phyloP scores from a whole-genome alignment of 805 yeast species.

The Wickerhamomyces ciferrii region DNA sequence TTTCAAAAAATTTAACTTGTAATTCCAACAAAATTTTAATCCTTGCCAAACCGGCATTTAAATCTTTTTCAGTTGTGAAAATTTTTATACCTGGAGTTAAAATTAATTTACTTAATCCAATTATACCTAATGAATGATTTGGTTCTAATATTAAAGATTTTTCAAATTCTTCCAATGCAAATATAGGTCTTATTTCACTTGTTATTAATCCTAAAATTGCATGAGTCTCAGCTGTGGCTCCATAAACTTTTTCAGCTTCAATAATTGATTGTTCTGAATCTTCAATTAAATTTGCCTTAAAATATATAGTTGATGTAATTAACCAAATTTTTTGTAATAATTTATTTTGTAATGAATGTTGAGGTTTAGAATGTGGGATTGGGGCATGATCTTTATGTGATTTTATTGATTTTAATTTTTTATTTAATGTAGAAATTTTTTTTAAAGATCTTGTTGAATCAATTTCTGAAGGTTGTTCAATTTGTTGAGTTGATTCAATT shows the following conservation, averaged over 20 bases:
- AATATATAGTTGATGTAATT: conserved; percentile 62
- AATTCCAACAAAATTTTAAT: conserved; percentile 32
- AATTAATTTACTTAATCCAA: conserved; percentile 17
- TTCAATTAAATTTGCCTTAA: conserved; percentile 42
- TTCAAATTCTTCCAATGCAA: conserved; percentile 62
- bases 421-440: conserved; percentile 6
- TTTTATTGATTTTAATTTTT: conserved; percentile 14
- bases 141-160: conserved; percentile 24
- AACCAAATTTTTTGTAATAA: conserved; percentile 67
- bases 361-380: not conserved
- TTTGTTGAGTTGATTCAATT: conserved; percentile 5
- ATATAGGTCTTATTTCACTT: conserved; percentile 23
- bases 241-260: conserved; percentile 56
- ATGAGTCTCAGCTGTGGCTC: conserved; percentile 42
- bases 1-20: conserved; percentile 31
- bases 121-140: conserved; percentile 6
- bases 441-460: not conserved
- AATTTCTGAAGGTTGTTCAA: not conserved
- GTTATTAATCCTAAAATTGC: conserved; percentile 38
- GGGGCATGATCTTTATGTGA: conserved; percentile 1
- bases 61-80: conserved; percentile 53
- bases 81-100: conserved; percentile 8
- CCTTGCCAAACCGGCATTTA: conserved; percentile 48
- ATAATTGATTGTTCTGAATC: conserved; percentile 70
- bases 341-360: conserved; percentile 4